Evolutionary conservation across 352 stramenopile genomes (phyloP).

Genomic region (Nothophytophthora sp.): DNA sequence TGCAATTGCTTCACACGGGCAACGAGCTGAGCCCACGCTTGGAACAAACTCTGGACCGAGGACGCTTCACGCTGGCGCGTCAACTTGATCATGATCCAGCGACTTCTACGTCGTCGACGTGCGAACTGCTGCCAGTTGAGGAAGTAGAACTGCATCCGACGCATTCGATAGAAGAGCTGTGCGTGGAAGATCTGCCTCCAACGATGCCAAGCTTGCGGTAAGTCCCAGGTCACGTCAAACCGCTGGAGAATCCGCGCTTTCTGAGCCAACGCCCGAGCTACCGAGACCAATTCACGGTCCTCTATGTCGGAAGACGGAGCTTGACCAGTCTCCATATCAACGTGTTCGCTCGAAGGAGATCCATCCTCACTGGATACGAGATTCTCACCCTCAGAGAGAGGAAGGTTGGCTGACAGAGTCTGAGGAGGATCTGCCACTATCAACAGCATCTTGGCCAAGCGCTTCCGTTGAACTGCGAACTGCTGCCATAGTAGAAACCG

Average conservation of each 20-base stretch:
- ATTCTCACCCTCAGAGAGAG: too few species aligned
- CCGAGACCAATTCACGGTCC: conserved; percentile 8
- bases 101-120: conserved; percentile 5
- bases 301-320: too few species aligned
- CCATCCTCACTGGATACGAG: too few species aligned
- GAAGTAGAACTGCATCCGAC: conserved; percentile 31
- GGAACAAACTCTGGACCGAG: conserved; percentile 14
- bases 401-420: not conserved
- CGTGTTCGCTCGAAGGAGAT: too few species aligned
- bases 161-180: conserved; percentile 57
- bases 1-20: conserved; percentile 45
- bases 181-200: conserved; percentile 69
- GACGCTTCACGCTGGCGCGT: conserved; percentile 2
- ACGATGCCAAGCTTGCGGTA: conserved; percentile 40
- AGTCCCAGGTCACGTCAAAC: conserved; percentile 46
- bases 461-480: conserved; percentile 30
- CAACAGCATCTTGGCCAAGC: conserved; percentile 28
- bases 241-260: conserved; percentile 58
- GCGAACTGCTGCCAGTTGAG: conserved; percentile 33
- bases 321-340: too few species aligned
- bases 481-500: conserved; percentile 57
- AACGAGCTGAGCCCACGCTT: conserved; percentile 45
- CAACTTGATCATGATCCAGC: conserved; percentile 23
- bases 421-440: conserved; percentile 5
- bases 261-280: conserved; percentile 23